Evolutionary conservation across 441 rosid species (phyloP).

Genomic region (Melastoma candidum): DNA sequence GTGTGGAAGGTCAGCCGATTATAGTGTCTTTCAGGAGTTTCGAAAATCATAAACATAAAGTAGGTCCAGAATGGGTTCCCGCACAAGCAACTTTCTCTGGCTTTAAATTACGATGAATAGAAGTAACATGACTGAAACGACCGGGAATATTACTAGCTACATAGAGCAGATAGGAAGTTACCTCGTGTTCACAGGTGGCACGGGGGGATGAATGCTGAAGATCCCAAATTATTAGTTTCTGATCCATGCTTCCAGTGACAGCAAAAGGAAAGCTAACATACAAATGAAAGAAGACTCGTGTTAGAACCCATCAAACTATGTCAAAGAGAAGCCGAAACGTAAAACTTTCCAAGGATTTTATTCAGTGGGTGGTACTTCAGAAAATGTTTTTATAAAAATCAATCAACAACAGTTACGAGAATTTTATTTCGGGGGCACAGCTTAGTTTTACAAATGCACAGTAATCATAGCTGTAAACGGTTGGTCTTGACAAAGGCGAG

Average conservation of each 20-base stretch:
- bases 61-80: not conserved
- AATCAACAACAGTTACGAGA: no score
- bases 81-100: not conserved
- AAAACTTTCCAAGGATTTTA: no score
- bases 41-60: not conserved
- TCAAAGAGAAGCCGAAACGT: no score
- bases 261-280: conserved; percentile 52
- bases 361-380: no score
- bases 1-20: not conserved
- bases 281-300: no score
- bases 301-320: no score
- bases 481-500: no score
- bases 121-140: not conserved
- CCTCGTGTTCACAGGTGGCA: conserved; percentile 67
- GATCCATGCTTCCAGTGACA: conserved; percentile 83
- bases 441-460: no score
- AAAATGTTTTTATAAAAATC: no score
- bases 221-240: conserved; percentile 81
- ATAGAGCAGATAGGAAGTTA: conserved; percentile 7
- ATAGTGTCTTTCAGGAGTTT: no score
- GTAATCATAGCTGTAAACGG: no score
- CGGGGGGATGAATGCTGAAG: conserved; percentile 58
- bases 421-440: no score
- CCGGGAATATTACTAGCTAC: not conserved
- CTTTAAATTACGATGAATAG: not conserved